A percentile compares a stretch with the other conserved stretches of the same genome.
Conservation (phyloP, 768 basidiomycete genomes). For the Flagelloscypha sp. region DNA sequence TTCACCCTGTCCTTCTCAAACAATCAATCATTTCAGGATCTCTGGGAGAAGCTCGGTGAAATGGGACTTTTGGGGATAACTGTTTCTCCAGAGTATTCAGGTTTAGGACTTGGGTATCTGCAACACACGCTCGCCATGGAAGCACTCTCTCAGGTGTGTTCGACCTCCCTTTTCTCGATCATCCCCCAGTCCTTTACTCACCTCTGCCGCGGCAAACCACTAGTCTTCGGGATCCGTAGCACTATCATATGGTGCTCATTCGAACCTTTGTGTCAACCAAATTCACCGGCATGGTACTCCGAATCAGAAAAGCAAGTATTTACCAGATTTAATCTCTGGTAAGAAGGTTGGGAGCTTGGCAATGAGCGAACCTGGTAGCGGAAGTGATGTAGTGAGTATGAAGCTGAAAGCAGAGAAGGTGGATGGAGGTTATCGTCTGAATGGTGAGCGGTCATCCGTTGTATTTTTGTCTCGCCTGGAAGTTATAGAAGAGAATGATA, state of each 20-base stretch:
- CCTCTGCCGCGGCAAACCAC: no score
- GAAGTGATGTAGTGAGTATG: constrained; percentile 97
- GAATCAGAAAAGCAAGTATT: constrained; percentile 75
- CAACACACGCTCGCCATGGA: constrained; percentile 93
- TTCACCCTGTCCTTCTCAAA: constrained; percentile 2
- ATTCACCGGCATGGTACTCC: constrained; percentile 80
- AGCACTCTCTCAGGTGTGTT: constrained; percentile 78
- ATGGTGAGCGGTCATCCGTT: constrained; percentile 91
- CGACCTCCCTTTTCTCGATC: no score
- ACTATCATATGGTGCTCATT: constrained; percentile 87
- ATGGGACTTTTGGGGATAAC: constrained; percentile 93
- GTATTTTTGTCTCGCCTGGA: no score
- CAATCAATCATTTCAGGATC: constrained; percentile 39
- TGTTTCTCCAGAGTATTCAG: constrained; percentile 72
- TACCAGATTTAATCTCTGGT: constrained; percentile 73
- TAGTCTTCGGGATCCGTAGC: constrained; percentile 91
- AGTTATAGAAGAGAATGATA: no score
- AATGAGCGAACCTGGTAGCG: constrained; percentile 90
- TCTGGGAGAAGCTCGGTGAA: constrained; percentile 83
- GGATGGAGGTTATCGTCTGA: constrained; percentile 68
- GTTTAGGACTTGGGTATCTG: constrained; percentile 76
- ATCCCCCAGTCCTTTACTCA: no score
- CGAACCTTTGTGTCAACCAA: constrained; percentile 83
- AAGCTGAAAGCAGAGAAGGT: constrained; percentile 71
- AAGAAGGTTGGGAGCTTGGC: constrained; percentile 83